phyloP scores from a whole-genome alignment of 23 red algal species.

The Agarophyton chilense region DNA sequence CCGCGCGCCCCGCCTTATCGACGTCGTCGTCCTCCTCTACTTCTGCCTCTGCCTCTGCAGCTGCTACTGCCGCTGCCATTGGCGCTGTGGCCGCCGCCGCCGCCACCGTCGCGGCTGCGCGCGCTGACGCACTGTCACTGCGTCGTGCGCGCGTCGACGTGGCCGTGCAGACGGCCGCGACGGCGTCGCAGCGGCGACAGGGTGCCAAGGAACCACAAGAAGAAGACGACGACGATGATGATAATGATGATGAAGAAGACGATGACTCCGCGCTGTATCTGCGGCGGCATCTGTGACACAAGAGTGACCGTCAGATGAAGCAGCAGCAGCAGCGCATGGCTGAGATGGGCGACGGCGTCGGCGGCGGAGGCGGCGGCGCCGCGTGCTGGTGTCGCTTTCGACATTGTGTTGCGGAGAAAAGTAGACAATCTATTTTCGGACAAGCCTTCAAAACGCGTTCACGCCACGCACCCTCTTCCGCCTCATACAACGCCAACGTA shows the following conservation, averaged over 20 bases:
- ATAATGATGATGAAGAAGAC: neutral
- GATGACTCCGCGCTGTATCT: slow-evolving; percentile 18
- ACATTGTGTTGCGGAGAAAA: neutral
- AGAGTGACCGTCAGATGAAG: slow-evolving; percentile 26
- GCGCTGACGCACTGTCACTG: slow-evolving; percentile 3
- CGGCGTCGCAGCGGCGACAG: neutral
- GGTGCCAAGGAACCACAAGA: neutral
- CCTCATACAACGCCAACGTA: too few species aligned
- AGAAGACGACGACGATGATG: neutral
- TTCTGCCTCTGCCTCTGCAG: too few species aligned
- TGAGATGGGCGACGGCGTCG: too few species aligned
- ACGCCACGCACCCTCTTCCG: slow-evolving; percentile 8
- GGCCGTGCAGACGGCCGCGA: slow-evolving; percentile 5
- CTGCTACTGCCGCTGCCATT: neutral
- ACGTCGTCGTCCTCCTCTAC: too few species aligned
- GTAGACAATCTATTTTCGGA: too few species aligned
- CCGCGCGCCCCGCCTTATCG: too few species aligned
- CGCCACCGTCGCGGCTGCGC: neutral
- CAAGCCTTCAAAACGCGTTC: slow-evolving; percentile 22
- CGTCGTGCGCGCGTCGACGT: neutral
- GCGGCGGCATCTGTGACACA: neutral
- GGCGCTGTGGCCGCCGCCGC: neutral
- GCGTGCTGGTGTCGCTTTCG: neutral
- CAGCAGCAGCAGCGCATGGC: neutral
- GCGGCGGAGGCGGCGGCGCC: too few species aligned